Conservation (phyloP, 202 grass and related monocot genomes). For the Setaria italica region DNA sequence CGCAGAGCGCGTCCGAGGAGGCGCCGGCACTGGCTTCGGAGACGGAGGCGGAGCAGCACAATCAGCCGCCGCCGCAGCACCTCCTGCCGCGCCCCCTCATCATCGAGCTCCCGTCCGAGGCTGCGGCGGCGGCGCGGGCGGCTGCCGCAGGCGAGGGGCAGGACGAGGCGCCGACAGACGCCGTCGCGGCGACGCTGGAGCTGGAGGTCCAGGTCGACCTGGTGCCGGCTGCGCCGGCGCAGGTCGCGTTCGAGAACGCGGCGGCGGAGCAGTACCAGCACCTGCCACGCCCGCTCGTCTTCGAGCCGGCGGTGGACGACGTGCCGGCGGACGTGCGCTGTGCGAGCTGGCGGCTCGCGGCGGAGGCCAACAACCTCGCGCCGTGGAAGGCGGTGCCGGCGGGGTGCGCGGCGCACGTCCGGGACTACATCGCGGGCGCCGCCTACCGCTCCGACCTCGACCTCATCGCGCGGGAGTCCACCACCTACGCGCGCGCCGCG, state of each 20-base stretch:
- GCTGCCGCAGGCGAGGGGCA: not conserved
- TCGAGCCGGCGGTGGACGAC: slow-evolving; percentile 41
- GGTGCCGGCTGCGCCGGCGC: not conserved
- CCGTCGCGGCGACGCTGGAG: slow-evolving; percentile 60
- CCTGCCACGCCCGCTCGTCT: slow-evolving; percentile 49
- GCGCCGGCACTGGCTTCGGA: too few relatives aligned
- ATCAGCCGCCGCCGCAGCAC: not conserved
- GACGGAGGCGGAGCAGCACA: not conserved
- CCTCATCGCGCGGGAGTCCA: slow-evolving; percentile 60
- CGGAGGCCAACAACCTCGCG: slow-evolving; percentile 72
- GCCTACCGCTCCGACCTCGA: slow-evolving; percentile 71
- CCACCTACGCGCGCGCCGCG: slow-evolving; percentile 49
- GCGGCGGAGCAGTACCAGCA: slow-evolving; percentile 5
- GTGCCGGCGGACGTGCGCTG: slow-evolving; percentile 44
- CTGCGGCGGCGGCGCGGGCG: not conserved
- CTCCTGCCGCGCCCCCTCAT: slow-evolving; percentile 51
- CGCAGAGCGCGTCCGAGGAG: not conserved
- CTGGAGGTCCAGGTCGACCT: slow-evolving; percentile 55
- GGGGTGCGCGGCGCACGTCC: slow-evolving; percentile 60
- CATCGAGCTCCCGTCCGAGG: slow-evolving; percentile 40
- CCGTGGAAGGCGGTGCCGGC: slow-evolving; percentile 46
- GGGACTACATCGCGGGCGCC: slow-evolving; percentile 60
- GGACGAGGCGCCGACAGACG: not conserved
- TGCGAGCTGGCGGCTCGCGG: slow-evolving; percentile 66
- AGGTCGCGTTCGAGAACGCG: not conserved